Base-by-base conservation (phyloP, 495 filamentous ascomycete species). In the Polyplosphaeria fusca region DNA sequence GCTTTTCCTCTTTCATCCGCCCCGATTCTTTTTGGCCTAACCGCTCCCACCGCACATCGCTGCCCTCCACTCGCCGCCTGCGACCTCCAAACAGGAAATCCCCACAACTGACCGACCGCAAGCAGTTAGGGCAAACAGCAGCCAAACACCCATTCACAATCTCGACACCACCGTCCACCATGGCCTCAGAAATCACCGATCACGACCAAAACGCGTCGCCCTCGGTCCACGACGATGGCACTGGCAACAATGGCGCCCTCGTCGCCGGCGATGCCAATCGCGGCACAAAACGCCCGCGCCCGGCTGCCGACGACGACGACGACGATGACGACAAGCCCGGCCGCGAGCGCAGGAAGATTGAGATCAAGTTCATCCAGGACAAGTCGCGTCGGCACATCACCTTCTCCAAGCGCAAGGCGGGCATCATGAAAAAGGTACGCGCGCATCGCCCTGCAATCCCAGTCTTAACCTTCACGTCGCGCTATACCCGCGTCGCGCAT, bases 341-440 rank as follows among this genome's bases (percentile, higher is more conserved):
- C 69, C 94, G 93, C 78, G 93, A 99, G 82, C 85, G 93, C 68
- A 82, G 93, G 73, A 99, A 99, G 85, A 99, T 99, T 67, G 93
- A 99, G 77, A 99, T 99, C 78, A 99, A 99, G 82, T 99, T 99
- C 76, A 99, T 99, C 70, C 91, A 91, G 74, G 93, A 99, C 77
- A 99, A 99, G 80, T 97, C 93, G 77, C 91, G 93, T 78, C 88
- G 93, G 52, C 93, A 99, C 79, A 99, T 99, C 73, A 99, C 93
- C 61, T 99, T 99, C 75, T 97, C 94, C 61, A 99, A 99, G 86
- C 91, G 93, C 73, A 99, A 99, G 82, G 93, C 93, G 55, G 93
- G 93, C 67, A 99, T 99, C 76, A 99, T 99, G 93, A 99, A 99
- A 83, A 99, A 99, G 91, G 93, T 96, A 47, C 46, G 49, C 52